Evolutionary conservation across 192 early-diverging fungal species (phyloP), one percentile per base, ranked within the genome.

Genomic region (Oehlia diaphana): DNA sequence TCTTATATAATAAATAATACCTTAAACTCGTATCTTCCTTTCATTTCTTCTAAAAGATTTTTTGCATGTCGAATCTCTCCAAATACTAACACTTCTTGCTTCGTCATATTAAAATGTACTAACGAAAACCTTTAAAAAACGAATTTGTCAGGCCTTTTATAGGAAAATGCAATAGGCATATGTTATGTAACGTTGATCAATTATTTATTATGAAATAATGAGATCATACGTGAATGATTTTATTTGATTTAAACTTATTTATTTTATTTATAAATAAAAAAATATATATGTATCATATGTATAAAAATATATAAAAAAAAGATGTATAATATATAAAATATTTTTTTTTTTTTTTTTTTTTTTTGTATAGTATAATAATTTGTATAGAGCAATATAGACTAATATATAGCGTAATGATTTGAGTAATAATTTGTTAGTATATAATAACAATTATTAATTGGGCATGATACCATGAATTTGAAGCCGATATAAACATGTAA

Each of bases 61-160:
- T 37, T 39, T 14, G 50, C 58, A 63, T 76, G 37, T 33, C 26
- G 33, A 42, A 76, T 63, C 42, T 76, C 61, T 26, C 74, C 74
- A 39, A 76, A 53, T n/a, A 76, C 61, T 10, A 76, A 44, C 13
- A 76, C 62, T 63, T 76, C 74, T 76, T 76, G 53, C 14, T 76
- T 42, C 26, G 14, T 31, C 65, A 67, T 67, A 67, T 67, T 5
- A 58, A 58, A 42, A 42, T 42, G 39, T 21, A 58, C 44, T 42
- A 42, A 7, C 39, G 39, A 42, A 42, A 42, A 1, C 44, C 28
- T 64, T 10, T 26, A 64, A 64, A 21, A 23, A 64, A 64, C 9
- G n/a, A n/a, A 64, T 10, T 64, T 26, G 8, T 12, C 44, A 47
- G 10, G 9, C 44, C 1, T 47, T 47, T 47, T 47, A 47, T 47